Base-by-base conservation (phyloP, 345 rosid species). In the Camelina sativa region DNA sequence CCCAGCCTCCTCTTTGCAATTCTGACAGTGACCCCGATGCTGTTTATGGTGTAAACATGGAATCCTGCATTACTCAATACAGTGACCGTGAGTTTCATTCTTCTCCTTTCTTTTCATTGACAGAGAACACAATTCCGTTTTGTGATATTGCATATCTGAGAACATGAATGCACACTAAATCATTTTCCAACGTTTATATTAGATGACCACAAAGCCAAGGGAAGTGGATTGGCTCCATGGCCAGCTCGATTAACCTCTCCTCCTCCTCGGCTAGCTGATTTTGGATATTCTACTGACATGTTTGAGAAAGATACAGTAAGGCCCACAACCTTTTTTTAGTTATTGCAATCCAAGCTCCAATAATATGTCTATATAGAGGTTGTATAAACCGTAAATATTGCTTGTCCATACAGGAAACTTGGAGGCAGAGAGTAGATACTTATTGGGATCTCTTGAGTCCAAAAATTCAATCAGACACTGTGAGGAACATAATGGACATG, bases 401-500 rank as follows among this genome's bases (percentile, higher is more conserved):
- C 40, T 58, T 77, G 23, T 11, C 7, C 34, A 13, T 63, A 75
- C 83, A 95, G 98, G 93, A 89, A 82, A 60, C 63, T 2, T 95
- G 99, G 99, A 86, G 76, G 54, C 84, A 61, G 19, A 84, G 91
- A 41, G 97, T 92, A 52, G 90, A 95, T 79, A 76, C 76, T 63
- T 95, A 95, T 63, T 95, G 90, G 97, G 84, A 91, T 80, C 87
- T 90, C 63, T 77, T 95, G 81, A 83, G 86, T 82, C 82, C 99
- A 13, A 91, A 82, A 87, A 82, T 92, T 56, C 78, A 89, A 46
- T 68, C 90, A 11, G 84, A 95, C 78, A 83, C 91, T 4, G 17
- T 91, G 54, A 90, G 99, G 80, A 95, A 95, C 74, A 22, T 95
- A 79, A 89, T 95, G 98, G 99, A 95, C 86, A 92, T 95, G 99